Evolutionary conservation across 257 asterid species (phyloP), one percentile per base, ranked within the genome.

Genomic region (Solanum pimpinellifolium): DNA sequence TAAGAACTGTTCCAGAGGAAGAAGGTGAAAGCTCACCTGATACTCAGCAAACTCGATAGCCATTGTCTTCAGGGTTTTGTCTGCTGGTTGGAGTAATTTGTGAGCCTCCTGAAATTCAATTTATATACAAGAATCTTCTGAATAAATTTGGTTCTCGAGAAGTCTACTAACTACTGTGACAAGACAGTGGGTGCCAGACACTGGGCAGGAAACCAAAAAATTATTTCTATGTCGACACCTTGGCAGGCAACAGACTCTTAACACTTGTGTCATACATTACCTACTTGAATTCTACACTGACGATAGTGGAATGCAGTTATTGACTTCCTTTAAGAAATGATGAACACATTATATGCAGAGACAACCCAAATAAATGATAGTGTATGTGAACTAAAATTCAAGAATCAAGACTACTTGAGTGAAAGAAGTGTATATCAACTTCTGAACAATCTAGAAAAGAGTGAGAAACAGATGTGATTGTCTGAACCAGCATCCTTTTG

Each of bases 11-110:
- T 56, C n/a, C 62, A 56, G 62, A 52, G 62, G 11, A 52, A 75
- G 31, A 39, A 37, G 35, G 82, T 13, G 59, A 68, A 80, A 86
- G 7, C 87, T 92, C 87, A 97, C 99, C 96, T 97, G 99, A 92
- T 94, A 94, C 90, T 97, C 99, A 69, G 99, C 99, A 89, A 97
- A 94, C 91, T 97, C 99, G 83, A 94, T 93, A 84, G 99, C 99
- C 97, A 96, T 92, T 46, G 98, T 93, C 89, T 94, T 97, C 39
- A 97, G 87, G 88, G 90, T 90, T 94, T 94, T 95, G 90, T 97
- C 99, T 59, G 90, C 97, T 70, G 98, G 98, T 91, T 95, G 99
- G 87, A 97, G 98, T 91, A 97, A 92, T 82, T 93, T 97, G 90
- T 94, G 95, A 87, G 96, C 93, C 95, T 97, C 98, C 99, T 97